Evolutionary conservation across 441 rosid genomes (phyloP).

Genomic region (Euphorbia corollata): DNA sequence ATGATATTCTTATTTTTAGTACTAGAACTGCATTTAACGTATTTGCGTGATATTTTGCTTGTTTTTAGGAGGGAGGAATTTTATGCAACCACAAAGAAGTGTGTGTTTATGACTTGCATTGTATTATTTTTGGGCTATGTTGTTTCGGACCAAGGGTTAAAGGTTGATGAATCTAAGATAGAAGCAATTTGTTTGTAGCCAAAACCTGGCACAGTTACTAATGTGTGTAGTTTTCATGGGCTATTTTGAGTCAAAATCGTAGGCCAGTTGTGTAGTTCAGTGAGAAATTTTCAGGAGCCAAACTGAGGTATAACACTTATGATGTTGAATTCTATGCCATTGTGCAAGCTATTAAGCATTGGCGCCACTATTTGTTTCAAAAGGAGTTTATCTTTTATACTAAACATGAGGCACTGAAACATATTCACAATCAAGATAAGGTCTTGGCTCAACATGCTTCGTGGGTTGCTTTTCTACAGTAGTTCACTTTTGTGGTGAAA

Average conservation of each 20-base stretch:
- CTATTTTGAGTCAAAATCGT: neutral
- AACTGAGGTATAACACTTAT: neutral
- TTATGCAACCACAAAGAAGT: neutral
- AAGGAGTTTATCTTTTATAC: neutral
- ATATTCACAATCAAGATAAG: neutral
- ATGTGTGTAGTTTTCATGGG: neutral
- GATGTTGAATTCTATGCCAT: neutral
- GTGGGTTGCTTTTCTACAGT: neutral
- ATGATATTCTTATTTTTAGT: neutral
- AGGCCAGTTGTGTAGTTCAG: neutral
- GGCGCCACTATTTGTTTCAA: neutral
- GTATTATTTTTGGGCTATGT: neutral
- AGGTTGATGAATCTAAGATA: neutral
- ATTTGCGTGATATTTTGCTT: neutral
- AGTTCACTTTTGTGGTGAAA: neutral
- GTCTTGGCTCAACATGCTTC: neutral
- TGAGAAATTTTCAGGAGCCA: neutral
- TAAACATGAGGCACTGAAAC: neutral
- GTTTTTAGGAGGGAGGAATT: neutral
- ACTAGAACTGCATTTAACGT: too few species aligned
- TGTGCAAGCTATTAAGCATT: neutral
- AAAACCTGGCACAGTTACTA: neutral
- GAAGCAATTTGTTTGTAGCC: neutral
- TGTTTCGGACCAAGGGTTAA: neutral
- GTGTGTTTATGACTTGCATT: neutral